Evolutionary conservation across 2,329 filamentous ascomycete species (phyloP), one percentile per base, ranked within the genome.

Genomic region (Cercospora zeina): DNA sequence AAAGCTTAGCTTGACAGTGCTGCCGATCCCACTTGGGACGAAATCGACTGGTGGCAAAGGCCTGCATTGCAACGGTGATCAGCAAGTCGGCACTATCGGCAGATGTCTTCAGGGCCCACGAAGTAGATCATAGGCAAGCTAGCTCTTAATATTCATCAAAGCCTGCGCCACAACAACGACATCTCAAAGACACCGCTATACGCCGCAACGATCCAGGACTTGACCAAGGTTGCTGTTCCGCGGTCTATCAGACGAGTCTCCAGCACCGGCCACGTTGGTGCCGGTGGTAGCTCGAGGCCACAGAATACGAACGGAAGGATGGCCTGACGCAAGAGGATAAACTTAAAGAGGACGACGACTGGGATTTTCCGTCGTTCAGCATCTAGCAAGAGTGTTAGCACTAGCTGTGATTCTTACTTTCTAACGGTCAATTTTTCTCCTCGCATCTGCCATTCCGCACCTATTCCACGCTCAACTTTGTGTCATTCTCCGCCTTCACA

Each of bases 401-500:
- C 4, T n/a, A 1, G 4, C 21, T 30, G 21, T 14, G 8, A n/a
- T 27, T 27, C 24, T 3, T 27, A 27, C 3, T 27, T 27, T 6
- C 24, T 27, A 27, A 27, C 24, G 24, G 24, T 3, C 24, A 27
- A 27, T 27, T 3, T n/a, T 11, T 21, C 19, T 45, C 8, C 9
- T 1, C 14, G 34, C 34, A 27, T 14, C 1, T 10, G 19, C 21
- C 14, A 24, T 11, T 27, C 14, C 21, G 39, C 16, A 6, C 42
- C 42, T 54, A 63, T 31, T 50, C 61, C 31, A 63, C 45, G n/a
- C 42, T 59, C 27, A 68, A 50, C 42, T 45, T 57, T 4, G 68
- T 69, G 3, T 58, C 62, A 51, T 71, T 72, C 50, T 73, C 70
- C 55, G 62, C 66, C 53, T 58, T 66, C 36, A 71, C 70, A 62